Conservation (phyloP, 352 stramenopile species). For the Achlya hypogyna region DNA sequence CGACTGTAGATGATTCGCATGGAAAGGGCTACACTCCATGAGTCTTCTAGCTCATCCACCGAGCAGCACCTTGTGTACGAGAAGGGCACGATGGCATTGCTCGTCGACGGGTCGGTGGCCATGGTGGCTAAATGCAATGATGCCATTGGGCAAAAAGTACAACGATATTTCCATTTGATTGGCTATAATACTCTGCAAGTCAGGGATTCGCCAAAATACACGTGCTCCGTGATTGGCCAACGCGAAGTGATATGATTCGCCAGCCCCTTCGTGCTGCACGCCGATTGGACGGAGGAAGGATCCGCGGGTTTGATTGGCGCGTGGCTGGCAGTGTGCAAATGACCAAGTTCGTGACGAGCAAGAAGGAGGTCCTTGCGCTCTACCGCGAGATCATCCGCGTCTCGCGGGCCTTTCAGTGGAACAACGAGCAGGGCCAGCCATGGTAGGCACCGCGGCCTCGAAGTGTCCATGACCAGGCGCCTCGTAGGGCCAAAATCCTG, state of each 20-base stretch:
- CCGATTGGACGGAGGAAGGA: not conserved
- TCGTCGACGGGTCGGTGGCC: too few relatives aligned
- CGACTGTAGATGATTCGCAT: constrained; percentile 55
- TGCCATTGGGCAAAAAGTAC: not conserved
- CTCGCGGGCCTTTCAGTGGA: constrained; percentile 60
- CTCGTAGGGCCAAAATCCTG: constrained; percentile 41
- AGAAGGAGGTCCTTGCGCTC: constrained; percentile 57
- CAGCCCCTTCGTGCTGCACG: too few relatives aligned
- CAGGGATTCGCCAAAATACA: not conserved
- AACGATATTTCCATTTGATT: not conserved
- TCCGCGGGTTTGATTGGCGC: too few relatives aligned
- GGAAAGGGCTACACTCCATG: constrained; percentile 39
- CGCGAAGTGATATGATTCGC: too few relatives aligned
- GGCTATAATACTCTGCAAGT: not conserved
- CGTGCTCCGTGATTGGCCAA: too few relatives aligned
- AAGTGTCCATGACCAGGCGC: not conserved
- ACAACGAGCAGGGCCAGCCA: constrained; percentile 55
- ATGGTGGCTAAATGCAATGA: not conserved
- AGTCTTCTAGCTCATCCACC: not conserved
- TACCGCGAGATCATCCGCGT: constrained; percentile 76
- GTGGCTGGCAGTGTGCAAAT: not conserved
- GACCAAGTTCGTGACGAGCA: not conserved
- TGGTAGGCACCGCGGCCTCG: constrained; percentile 31
- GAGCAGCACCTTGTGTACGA: constrained; percentile 6
- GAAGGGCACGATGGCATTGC: constrained; percentile 13